Conservation (phyloP, 768 basidiomycete species). For the Trametes cinnabarina region DNA sequence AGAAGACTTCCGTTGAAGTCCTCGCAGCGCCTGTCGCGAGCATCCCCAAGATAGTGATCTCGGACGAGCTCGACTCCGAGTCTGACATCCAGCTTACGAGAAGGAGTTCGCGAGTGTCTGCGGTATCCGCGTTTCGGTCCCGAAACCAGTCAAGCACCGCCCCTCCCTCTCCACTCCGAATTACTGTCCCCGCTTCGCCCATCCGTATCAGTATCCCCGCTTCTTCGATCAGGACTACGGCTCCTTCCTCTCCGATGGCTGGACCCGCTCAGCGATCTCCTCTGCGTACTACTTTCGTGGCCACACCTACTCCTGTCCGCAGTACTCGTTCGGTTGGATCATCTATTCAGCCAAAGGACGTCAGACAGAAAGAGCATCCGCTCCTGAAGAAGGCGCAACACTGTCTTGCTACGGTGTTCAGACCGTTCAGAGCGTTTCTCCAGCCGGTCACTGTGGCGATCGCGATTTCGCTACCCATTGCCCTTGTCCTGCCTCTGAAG, state of each 20-base stretch:
- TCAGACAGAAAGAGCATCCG: neutral
- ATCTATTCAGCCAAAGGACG: neutral
- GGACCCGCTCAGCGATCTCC: neutral
- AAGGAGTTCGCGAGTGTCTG: constrained; percentile 25
- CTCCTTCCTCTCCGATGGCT: constrained; percentile 6
- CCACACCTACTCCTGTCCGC: too few species aligned
- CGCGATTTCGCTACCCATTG: constrained; percentile 37
- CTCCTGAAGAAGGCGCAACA: neutral
- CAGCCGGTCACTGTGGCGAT: constrained; percentile 40
- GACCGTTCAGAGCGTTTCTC: constrained; percentile 27
- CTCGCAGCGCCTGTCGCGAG: neutral
- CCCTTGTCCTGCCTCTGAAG: constrained; percentile 33
- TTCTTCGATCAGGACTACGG: neutral
- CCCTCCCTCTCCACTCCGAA: constrained; percentile 4
- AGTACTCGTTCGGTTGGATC: neutral
- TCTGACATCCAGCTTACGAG: constrained; percentile 29
- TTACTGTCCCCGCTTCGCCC: neutral
- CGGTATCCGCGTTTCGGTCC: constrained; percentile 6
- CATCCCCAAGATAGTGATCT: neutral
- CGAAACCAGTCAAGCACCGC: neutral
- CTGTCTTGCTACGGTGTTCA: constrained; percentile 12
- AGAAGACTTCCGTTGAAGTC: constrained; percentile 1
- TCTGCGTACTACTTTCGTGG: neutral
- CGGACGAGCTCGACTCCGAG: constrained; percentile 14
- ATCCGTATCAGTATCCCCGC: constrained; percentile 5